Evolutionary conservation across 345 rosid genomes (phyloP).

Genomic region (Salix suchowensis): DNA sequence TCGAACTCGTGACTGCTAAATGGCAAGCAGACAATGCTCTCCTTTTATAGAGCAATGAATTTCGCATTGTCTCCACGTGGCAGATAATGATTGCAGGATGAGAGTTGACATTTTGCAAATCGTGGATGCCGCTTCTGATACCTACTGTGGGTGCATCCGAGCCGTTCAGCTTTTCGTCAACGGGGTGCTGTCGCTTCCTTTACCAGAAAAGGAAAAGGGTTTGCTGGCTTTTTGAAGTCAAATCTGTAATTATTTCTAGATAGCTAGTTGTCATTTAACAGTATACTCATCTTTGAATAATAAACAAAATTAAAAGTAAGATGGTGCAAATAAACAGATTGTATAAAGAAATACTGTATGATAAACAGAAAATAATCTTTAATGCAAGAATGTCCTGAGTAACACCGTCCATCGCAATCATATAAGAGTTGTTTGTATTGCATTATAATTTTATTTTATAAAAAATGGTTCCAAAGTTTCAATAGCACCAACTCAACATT

Average conservation of each 20-base stretch:
- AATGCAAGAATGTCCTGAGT: background rate
- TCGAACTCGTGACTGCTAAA: background rate
- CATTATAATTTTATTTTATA: no score
- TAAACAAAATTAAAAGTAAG: background rate
- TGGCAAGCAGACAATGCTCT: background rate
- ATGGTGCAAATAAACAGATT: background rate
- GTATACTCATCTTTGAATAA: background rate
- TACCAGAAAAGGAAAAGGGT: background rate
- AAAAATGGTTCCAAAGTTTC: no score
- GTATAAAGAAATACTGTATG: background rate
- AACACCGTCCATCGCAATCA: background rate
- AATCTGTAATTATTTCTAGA: background rate
- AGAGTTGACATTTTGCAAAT: constrained; percentile 18
- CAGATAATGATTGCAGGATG: background rate
- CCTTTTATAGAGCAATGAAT: constrained; percentile 12
- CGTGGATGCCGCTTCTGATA: constrained; percentile 1
- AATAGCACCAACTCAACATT: no score
- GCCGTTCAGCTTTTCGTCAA: constrained; percentile 16
- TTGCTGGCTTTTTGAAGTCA: background rate
- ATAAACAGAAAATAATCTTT: background rate
- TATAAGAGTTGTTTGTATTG: background rate
- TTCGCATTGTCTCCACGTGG: constrained; percentile 7
- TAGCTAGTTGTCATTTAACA: background rate
- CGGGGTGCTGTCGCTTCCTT: constrained; percentile 6
- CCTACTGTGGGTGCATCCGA: constrained; percentile 1